Evolutionary conservation across 2,329 filamentous ascomycete genomes (phyloP).

Genomic region (Amylocarpus encephaloides): DNA sequence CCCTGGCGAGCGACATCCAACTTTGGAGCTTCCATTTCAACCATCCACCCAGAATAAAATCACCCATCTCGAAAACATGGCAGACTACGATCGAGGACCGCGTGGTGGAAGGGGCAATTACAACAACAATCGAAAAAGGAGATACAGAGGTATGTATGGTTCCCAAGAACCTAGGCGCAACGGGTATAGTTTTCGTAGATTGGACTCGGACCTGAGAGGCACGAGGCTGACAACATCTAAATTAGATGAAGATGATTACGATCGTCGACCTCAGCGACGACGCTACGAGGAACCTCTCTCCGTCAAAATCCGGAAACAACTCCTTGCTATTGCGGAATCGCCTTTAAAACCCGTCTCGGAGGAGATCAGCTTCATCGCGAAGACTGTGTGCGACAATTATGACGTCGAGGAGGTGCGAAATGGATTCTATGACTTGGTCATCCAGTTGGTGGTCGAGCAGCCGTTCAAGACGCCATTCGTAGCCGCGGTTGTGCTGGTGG

Average conservation of each 20-base stretch:
- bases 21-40: background rate
- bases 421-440: constrained; percentile 64
- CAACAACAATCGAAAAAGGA: constrained; percentile 64
- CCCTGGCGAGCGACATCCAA: background rate
- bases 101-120: constrained; percentile 36
- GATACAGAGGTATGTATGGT: constrained; percentile 61
- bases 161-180: background rate
- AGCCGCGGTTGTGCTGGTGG: constrained; percentile 72
- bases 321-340: constrained; percentile 76
- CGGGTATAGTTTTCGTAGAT: background rate
- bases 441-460: constrained; percentile 80
- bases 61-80: constrained; percentile 34
- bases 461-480: constrained; percentile 97
- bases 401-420: constrained; percentile 75
- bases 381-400: constrained; percentile 72
- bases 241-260: constrained; percentile 70
- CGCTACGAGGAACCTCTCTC: constrained; percentile 67
- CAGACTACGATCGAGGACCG: constrained; percentile 42
- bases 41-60: background rate
- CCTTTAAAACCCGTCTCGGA: constrained; percentile 72
- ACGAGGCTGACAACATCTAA: constrained; percentile 23
- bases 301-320: constrained; percentile 68
- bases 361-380: constrained; percentile 68
- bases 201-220: background rate
- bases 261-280: constrained; percentile 66